A percentile compares a stretch with the other conserved stretches of the same genome.
These are phyloP conservation scores for Pachyrhizus erosus DNA, from an alignment of 306 rosid genomes.

Conservation along the genomic window DNA sequence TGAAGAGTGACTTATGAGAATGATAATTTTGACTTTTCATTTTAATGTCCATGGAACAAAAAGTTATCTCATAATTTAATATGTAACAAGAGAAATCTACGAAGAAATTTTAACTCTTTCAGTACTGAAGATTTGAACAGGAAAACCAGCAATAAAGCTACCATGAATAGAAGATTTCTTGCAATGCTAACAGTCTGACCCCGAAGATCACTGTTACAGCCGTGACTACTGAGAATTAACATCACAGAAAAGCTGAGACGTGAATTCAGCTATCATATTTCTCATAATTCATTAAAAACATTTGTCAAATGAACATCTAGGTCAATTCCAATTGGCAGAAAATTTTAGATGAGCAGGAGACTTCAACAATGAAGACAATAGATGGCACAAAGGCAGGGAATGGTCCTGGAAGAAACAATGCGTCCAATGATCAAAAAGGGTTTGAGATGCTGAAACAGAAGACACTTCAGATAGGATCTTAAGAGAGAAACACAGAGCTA, in stretches of 20 bases:
- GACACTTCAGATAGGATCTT: slow-evolving; percentile 52
- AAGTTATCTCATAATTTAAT: too few relatives aligned
- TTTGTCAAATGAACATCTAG: slow-evolving; percentile 16
- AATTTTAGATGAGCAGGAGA: slow-evolving; percentile 53
- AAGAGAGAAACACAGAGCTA: slow-evolving; percentile 58
- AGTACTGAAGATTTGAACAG: neutral
- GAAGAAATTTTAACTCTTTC: neutral
- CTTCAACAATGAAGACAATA: slow-evolving; percentile 51
- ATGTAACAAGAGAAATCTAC: too few relatives aligned
- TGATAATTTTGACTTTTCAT: too few relatives aligned
- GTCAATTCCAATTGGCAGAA: slow-evolving; percentile 42
- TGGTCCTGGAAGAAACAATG: slow-evolving; percentile 36
- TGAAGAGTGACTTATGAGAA: too few relatives aligned
- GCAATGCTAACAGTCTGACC: slow-evolving; percentile 6
- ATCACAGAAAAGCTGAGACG: neutral
- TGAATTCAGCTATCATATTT: slow-evolving; percentile 5
- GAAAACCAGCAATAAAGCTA: slow-evolving; percentile 14
- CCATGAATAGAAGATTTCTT: neutral
- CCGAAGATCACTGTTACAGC: neutral
- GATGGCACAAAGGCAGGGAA: slow-evolving; percentile 43
- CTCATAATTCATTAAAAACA: slow-evolving; percentile 29
- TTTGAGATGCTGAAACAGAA: slow-evolving; percentile 39
- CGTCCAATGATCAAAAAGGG: slow-evolving; percentile 44
- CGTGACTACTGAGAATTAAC: slow-evolving; percentile 8
- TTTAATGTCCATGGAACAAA: too few relatives aligned